Conservation (phyloP, 345 rosid genomes). For the Brassica carinata region DNA sequence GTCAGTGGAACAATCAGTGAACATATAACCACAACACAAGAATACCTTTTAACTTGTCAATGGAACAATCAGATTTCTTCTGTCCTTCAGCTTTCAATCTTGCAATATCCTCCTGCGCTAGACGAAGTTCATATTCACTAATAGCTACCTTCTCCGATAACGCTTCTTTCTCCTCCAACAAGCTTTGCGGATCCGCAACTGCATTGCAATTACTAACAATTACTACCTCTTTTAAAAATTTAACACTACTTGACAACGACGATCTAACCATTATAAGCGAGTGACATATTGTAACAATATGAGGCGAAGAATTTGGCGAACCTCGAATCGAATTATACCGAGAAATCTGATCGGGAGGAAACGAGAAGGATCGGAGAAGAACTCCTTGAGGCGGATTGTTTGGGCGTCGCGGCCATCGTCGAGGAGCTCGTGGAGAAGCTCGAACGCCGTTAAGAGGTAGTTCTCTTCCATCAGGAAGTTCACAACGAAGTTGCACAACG, state of each 20-base stretch:
- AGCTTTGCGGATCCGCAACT: conserved; percentile 93
- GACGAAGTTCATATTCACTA: conserved; percentile 82
- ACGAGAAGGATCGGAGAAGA: conserved; percentile 82
- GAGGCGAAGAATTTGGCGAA: conserved; percentile 28
- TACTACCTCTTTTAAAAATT: no score
- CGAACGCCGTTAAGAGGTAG: conserved; percentile 87
- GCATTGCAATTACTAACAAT: conserved; percentile 46
- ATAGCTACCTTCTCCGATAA: conserved; percentile 77
- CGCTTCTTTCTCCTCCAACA: conserved; percentile 86
- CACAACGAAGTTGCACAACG: no score
- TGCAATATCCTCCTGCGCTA: conserved; percentile 84
- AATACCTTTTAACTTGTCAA: conserved; percentile 53
- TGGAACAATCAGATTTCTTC: conserved; percentile 56
- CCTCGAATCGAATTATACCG: conserved; percentile 83
- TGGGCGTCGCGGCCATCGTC: conserved; percentile 94
- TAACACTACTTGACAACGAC: no score
- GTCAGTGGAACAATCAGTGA: no score
- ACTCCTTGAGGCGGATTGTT: conserved; percentile 88
- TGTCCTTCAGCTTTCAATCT: conserved; percentile 71
- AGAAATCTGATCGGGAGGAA: conserved; percentile 93
- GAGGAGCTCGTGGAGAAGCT: conserved; percentile 91
- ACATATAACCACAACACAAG: no score
- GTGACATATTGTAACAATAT: no score
- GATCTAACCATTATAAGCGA: no score
- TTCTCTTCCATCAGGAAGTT: conserved; percentile 96